Base-by-base conservation (phyloP, 148 eudicot species). In the Cornus florida region DNA sequence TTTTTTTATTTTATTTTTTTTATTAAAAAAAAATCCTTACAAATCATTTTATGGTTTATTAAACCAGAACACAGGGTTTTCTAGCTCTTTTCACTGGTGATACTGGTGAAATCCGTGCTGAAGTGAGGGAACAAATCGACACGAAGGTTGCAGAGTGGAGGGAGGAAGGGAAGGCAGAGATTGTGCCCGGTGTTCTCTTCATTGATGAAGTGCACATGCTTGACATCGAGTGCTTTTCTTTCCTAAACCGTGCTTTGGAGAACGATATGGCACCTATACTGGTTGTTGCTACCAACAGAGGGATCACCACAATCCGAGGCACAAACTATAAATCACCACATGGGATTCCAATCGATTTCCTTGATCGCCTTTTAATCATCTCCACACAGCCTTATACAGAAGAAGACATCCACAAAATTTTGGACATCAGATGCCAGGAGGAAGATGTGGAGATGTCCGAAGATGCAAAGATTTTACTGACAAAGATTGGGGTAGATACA, bases 141-240 rank as follows among this genome's bases (percentile, higher is more conserved):
- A 94, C 97, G 32, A 93, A 96, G 84, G 97, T 93, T 12, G 99
- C 95, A 32, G 98, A 94, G 79, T 96, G 98, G 99, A 84, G 98
- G 74, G 98, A 96, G 82, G 99, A 94, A 88, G 99, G 99, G 53
- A 96, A 94, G 82, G 97, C 99, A 20, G 99, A 96, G 83, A 92
- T 96, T 57, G 86, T 96, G 22, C 98, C 97, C 3, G 99, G 99
- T 48, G 99, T 96, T 48, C 91, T 93, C 79, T 96, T 96, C 89
- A 93, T 96, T 13, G 99, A 96, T 33, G 99, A 94, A 89, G 99
- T 96, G 33, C 99, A 96, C 85, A 94, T 96, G 99, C 84, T 96
- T 33, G 99, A 96, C 75, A 84, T 94, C 0, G 98, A 96, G 87
- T 96, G 99, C 82, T 96, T 96, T 71, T 96, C 99, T 19, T 96